Conservation (phyloP, 2,329 filamentous ascomycete species). For the Talaromyces sp. region DNA sequence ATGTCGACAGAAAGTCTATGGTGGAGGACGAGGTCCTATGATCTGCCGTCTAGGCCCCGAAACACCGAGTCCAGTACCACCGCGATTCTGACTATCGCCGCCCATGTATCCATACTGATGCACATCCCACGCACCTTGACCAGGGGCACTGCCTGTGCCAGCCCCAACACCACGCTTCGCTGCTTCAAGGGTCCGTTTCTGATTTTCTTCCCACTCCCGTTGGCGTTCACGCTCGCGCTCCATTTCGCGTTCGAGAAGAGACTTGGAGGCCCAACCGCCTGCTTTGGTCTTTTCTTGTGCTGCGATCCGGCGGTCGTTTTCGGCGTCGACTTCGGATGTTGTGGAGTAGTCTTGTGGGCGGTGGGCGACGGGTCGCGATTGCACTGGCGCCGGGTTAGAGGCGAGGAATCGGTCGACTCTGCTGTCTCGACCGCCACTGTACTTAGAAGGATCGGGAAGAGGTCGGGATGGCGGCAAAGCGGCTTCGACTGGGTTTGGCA, state of each 20-base stretch:
- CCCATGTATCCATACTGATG: constrained; percentile 64
- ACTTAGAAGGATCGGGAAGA: constrained; percentile 47
- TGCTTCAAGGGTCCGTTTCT: constrained; percentile 50
- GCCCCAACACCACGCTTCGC: constrained; percentile 39
- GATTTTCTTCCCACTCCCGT: constrained; percentile 62
- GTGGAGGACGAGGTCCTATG: constrained; percentile 57
- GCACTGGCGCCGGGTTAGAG: constrained; percentile 51
- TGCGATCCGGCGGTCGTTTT: constrained; percentile 53
- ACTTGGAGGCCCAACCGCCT: constrained; percentile 60
- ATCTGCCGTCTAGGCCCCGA: constrained; percentile 60
- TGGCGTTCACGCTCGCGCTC: constrained; percentile 63
- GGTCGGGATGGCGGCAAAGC: constrained; percentile 30
- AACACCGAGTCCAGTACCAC: constrained; percentile 50
- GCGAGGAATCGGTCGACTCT: constrained; percentile 57
- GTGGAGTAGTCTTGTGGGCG: constrained; percentile 48
- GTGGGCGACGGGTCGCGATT: constrained; percentile 37
- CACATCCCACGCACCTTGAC: constrained; percentile 56
- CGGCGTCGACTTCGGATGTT: constrained; percentile 54
- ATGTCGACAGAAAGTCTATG: constrained; percentile 22
- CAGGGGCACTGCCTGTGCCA: constrained; percentile 48
- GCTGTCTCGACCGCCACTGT: constrained; percentile 32
- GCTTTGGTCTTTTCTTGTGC: constrained; percentile 58
- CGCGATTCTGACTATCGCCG: constrained; percentile 59
- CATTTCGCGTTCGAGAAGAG: constrained; percentile 64
- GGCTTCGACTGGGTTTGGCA: constrained; percentile 23